These are phyloP conservation scores for Cercospora citrullina DNA, from an alignment of 2,329 filamentous ascomycete species.

Conservation along the genomic window DNA sequence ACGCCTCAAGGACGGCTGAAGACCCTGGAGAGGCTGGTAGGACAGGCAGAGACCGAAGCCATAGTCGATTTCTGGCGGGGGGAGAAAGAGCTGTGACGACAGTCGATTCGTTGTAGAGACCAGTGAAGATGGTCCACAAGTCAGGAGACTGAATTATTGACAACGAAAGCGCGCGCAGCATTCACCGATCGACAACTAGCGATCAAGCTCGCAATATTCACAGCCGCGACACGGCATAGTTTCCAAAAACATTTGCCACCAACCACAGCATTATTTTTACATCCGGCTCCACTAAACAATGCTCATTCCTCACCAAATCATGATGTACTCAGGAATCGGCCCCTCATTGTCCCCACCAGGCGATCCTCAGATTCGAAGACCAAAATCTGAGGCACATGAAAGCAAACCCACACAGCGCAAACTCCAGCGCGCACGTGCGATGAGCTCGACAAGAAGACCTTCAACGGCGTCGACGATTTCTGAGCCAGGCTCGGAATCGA, in stretches of 20 bases:
- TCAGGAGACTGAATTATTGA: neutral
- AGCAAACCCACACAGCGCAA: neutral
- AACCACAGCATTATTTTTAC: neutral
- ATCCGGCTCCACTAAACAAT: neutral
- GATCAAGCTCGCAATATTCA: neutral
- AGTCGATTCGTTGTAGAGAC: neutral
- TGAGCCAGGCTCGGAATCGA: neutral
- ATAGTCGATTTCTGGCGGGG: slow-evolving; percentile 44
- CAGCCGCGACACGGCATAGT: neutral
- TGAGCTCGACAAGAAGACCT: neutral
- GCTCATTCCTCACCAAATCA: neutral
- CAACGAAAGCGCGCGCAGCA: neutral
- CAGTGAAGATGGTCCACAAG: no score
- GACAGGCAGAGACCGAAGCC: slow-evolving; percentile 33
- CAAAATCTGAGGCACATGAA: neutral
- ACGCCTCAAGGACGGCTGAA: slow-evolving; percentile 24
- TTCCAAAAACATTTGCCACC: neutral
- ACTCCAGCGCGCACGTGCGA: neutral
- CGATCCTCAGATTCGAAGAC: neutral
- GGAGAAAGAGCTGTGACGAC: slow-evolving; percentile 31
- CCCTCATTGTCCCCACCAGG: neutral
- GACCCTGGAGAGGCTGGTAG: slow-evolving; percentile 39
- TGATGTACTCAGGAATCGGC: neutral
- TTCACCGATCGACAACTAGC: neutral
- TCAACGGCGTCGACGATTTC: slow-evolving; percentile 3